A percentile compares a stretch with the other conserved stretches of the same genome.
Evolutionary conservation across 1,139 yeast genomes (phyloP).

Genomic region (Geotrichum phurueaensis): DNA sequence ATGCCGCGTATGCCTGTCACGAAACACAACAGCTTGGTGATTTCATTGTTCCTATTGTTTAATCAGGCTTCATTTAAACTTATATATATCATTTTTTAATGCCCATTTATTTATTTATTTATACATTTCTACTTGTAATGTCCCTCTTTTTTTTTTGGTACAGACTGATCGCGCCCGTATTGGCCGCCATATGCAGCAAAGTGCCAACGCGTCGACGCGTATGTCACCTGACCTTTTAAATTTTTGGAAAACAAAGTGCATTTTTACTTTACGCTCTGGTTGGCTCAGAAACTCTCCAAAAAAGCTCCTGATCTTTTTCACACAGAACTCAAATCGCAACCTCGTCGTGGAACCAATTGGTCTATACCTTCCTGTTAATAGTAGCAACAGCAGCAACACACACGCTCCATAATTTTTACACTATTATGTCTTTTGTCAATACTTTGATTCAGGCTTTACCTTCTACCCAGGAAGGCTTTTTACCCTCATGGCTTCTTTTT

Average conservation of each 20-base stretch:
- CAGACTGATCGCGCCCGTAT: too few species aligned
- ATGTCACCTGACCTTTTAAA: too few species aligned
- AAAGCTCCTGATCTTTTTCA: too few species aligned
- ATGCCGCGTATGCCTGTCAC: background rate
- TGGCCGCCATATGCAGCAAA: too few species aligned
- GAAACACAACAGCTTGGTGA: background rate
- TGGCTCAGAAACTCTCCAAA: too few species aligned
- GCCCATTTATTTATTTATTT: background rate
- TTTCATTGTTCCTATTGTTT: background rate
- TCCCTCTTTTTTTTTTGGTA: too few species aligned
- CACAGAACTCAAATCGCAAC: too few species aligned
- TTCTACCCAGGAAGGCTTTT: slow-evolving; percentile 40
- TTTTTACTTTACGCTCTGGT: too few species aligned
- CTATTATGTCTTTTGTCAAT: slow-evolving; percentile 12
- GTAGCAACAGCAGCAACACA: background rate
- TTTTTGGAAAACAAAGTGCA: too few species aligned
- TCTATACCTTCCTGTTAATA: too few species aligned
- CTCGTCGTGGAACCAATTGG: too few species aligned
- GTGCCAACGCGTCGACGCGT: too few species aligned
- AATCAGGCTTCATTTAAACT: background rate
- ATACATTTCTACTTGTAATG: background rate
- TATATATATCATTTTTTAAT: background rate
- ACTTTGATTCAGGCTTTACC: slow-evolving; percentile 33
- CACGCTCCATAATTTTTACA: background rate
- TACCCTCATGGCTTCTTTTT: slow-evolving; percentile 67